Percentiles rank a stretch among this genome's conserved stretches.
Conservation (phyloP, 148 eudicot species). For the Camellia lanceoleosa region DNA sequence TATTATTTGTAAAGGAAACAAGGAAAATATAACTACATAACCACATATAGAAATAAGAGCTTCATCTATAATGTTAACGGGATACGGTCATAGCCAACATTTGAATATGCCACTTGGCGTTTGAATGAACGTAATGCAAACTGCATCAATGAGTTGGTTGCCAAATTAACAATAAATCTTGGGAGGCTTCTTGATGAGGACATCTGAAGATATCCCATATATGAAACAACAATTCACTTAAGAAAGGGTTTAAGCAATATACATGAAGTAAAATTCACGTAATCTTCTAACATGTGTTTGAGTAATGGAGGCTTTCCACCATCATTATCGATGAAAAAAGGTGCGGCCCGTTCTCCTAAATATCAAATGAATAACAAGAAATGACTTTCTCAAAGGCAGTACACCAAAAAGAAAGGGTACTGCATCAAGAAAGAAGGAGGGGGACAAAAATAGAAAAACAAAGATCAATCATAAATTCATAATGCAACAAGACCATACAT, state of each 20-base stretch:
- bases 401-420: constrained; percentile 94
- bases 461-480: no score
- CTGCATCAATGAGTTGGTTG: constrained; percentile 38
- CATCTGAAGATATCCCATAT: not conserved
- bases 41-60: not conserved
- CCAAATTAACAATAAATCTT: constrained; percentile 14
- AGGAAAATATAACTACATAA: no score
- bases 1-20: no score
- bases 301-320: constrained; percentile 93
- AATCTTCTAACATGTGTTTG: constrained; percentile 81
- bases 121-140: constrained; percentile 73
- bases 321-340: constrained; percentile 78
- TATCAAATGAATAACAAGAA: constrained; percentile 73
- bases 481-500: no score
- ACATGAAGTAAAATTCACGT: constrained; percentile 67
- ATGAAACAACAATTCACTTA: constrained; percentile 1
- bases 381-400: constrained; percentile 67
- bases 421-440: constrained; percentile 28
- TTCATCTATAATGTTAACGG: constrained; percentile 22
- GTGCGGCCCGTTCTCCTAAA: constrained; percentile 92
- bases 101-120: constrained; percentile 86
- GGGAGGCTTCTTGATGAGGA: not conserved
- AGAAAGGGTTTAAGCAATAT: constrained; percentile 25
- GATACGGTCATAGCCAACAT: constrained; percentile 97
- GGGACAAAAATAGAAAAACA: not conserved